phyloP scores from a whole-genome alignment of 2,329 filamentous ascomycete species.

The Fusarium illudens region DNA sequence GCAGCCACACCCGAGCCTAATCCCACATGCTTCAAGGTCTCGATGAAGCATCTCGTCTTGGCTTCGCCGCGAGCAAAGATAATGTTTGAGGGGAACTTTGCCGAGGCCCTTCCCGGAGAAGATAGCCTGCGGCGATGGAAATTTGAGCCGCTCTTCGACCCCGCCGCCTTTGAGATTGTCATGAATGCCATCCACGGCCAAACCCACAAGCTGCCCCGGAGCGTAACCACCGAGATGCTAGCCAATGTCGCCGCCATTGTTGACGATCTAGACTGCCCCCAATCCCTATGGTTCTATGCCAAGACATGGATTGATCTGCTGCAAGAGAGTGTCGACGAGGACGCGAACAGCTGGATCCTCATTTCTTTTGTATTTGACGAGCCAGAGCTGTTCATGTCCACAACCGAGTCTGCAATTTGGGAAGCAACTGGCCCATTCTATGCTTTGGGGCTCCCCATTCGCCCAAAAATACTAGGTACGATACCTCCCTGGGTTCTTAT shows the following conservation, averaged over 20 bases:
- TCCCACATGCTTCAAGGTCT: neutral
- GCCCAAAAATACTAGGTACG: neutral
- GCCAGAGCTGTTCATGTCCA: neutral
- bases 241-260: neutral
- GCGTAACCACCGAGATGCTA: neutral
- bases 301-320: neutral
- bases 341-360: neutral
- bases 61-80: neutral
- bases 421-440: neutral
- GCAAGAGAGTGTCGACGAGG: no score
- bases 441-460: neutral
- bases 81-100: neutral
- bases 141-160: neutral
- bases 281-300: neutral
- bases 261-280: neutral
- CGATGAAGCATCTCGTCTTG: slow-evolving; percentile 4
- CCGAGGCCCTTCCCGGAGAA: neutral
- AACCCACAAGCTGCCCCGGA: neutral
- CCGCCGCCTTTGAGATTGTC: neutral
- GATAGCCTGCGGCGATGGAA: slow-evolving; percentile 7
- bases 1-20: neutral
- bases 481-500: neutral
- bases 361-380: neutral
- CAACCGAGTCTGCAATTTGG: neutral
- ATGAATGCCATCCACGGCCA: neutral